Percentiles rank a stretch among this genome's conserved stretches.
Conservation (phyloP, 495 filamentous ascomycete genomes). For the Elasticomyces elasticus region DNA sequence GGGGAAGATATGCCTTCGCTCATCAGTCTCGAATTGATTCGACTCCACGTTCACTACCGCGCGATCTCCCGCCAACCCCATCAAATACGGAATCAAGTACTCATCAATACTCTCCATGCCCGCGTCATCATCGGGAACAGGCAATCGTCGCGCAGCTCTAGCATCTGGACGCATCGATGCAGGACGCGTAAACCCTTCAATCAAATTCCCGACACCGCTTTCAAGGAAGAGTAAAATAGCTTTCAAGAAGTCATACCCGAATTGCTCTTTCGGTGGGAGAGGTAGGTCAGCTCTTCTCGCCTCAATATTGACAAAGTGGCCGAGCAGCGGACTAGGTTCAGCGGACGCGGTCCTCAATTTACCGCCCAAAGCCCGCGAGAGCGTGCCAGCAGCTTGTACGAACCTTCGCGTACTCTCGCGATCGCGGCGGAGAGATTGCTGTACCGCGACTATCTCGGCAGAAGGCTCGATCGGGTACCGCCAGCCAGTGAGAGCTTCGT, state of each 20-base stretch:
- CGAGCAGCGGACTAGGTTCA: slow-evolving; percentile 12
- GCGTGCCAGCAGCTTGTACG: slow-evolving; percentile 56
- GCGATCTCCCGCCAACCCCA: slow-evolving; percentile 37
- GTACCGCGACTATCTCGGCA: slow-evolving; percentile 41
- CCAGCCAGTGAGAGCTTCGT: slow-evolving; percentile 47
- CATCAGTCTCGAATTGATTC: slow-evolving; percentile 49
- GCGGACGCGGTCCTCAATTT: slow-evolving; percentile 31
- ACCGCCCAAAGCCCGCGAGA: slow-evolving; percentile 47
- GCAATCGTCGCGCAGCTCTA: slow-evolving; percentile 31
- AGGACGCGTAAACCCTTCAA: slow-evolving; percentile 46
- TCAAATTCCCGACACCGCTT: slow-evolving; percentile 42
- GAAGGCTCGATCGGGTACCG: slow-evolving; percentile 50
- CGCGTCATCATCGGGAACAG: slow-evolving; percentile 40
- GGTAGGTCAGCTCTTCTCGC: slow-evolving; percentile 42
- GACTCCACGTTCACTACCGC: slow-evolving; percentile 50
- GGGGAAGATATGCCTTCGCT: slow-evolving; percentile 41
- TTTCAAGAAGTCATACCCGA: slow-evolving; percentile 57
- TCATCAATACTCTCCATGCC: slow-evolving; percentile 44
- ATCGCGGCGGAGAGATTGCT: slow-evolving; percentile 48
- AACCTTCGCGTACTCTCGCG: slow-evolving; percentile 53
- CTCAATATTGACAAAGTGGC: slow-evolving; percentile 30
- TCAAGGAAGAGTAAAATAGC: slow-evolving; percentile 55
- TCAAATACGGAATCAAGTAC: slow-evolving; percentile 50
- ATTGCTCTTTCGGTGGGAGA: slow-evolving; percentile 37
- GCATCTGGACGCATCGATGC: slow-evolving; percentile 29